Evolutionary conservation across 2,329 filamentous ascomycete genomes (phyloP).

Genomic region (Magnaporthales sp.): DNA sequence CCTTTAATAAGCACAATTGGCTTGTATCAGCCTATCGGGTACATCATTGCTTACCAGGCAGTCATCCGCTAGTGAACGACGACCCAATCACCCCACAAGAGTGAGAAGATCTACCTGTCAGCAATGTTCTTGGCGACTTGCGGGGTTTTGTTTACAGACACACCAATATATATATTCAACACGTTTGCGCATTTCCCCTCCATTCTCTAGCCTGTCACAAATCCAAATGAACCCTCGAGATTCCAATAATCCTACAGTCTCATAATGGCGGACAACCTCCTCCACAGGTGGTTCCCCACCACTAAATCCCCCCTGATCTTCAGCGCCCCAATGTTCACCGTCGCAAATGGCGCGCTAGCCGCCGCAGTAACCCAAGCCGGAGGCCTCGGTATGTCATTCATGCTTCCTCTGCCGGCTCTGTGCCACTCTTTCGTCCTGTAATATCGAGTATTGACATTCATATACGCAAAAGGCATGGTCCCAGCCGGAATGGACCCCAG

Average conservation of each 20-base stretch:
- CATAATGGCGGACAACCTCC: slow-evolving; percentile 1
- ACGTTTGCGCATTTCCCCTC: too few species aligned
- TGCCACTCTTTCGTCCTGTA: too few species aligned
- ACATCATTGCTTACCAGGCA: not conserved
- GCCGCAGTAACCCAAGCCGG: slow-evolving; percentile 30
- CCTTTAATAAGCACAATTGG: too few species aligned
- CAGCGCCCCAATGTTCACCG: slow-evolving; percentile 30
- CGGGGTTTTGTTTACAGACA: not conserved
- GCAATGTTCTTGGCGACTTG: not conserved
- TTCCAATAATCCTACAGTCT: not conserved
- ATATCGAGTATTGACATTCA: too few species aligned
- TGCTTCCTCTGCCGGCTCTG: not conserved
- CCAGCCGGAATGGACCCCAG: slow-evolving; percentile 23
- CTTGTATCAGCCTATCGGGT: too few species aligned
- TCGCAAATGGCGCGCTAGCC: slow-evolving; percentile 27
- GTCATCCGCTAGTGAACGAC: not conserved
- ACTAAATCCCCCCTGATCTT: slow-evolving; percentile 27
- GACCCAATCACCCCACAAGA: not conserved
- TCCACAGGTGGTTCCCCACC: slow-evolving; percentile 22
- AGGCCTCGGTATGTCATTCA: slow-evolving; percentile 25
- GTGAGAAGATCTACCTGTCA: not conserved
- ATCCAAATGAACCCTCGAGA: too few species aligned
- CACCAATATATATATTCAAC: too few species aligned
- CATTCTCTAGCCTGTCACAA: too few species aligned
- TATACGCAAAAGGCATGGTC: slow-evolving; percentile 18